These are phyloP conservation scores for Aspergillus sp. DNA, from an alignment of 2,329 filamentous ascomycete genomes.

Conservation along the genomic window DNA sequence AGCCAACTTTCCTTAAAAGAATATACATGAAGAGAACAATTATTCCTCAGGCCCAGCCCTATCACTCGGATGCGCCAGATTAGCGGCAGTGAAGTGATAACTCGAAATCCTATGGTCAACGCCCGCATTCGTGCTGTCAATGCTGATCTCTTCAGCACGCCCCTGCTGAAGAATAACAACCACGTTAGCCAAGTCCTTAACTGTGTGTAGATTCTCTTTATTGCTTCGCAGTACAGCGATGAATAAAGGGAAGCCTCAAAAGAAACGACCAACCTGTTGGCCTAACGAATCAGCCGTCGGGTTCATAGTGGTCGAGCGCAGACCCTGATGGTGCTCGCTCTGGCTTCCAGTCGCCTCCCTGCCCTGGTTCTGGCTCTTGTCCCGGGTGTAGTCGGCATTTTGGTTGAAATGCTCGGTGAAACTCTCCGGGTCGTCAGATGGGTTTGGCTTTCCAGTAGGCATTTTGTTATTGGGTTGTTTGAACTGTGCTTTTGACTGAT, in stretches of 20 bases:
- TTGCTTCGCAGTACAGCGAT: background rate
- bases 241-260: background rate
- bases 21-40: background rate
- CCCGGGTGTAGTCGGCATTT: slow-evolving; percentile 13
- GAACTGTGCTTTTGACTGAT: background rate
- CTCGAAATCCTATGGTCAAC: slow-evolving; percentile 11
- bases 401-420: slow-evolving; percentile 16
- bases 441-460: background rate
- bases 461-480: background rate
- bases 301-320: background rate
- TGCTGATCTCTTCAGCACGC: background rate
- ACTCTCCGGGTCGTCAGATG: slow-evolving; percentile 1
- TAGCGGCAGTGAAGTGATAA: slow-evolving; percentile 14
- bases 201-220: background rate
- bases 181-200: background rate
- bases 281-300: background rate
- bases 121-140: slow-evolving; percentile 13
- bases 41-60: slow-evolving; percentile 11
- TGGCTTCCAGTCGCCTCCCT: background rate
- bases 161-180: background rate
- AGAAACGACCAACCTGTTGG: slow-evolving; percentile 4
- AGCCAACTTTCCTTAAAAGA: background rate
- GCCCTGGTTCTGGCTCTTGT: background rate
- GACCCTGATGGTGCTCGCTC: background rate
- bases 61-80: slow-evolving; percentile 10